Evolutionary conservation across 371 early-diverging fungal species (phyloP).

Genomic region (Apophysomyces elegans): DNA sequence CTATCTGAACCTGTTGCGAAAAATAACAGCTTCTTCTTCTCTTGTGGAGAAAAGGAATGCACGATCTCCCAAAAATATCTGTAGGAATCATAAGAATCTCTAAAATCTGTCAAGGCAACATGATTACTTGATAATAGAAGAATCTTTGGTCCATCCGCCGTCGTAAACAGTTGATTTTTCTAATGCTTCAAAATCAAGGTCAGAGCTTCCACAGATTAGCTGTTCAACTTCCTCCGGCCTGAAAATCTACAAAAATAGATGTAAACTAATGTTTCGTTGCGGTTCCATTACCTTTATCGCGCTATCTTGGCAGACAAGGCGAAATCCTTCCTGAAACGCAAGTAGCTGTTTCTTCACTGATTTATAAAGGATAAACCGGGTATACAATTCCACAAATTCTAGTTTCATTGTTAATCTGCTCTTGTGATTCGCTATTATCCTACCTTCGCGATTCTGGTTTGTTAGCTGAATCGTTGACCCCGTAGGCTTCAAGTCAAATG

Average conservation of each 20-base stretch:
- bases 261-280: neutral
- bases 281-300: slow-evolving; percentile 63
- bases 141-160: slow-evolving; percentile 76
- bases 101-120: slow-evolving; percentile 18
- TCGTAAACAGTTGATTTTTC: slow-evolving; percentile 88
- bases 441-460: slow-evolving; percentile 59
- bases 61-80: slow-evolving; percentile 95
- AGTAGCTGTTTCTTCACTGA: slow-evolving; percentile 81
- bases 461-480: slow-evolving; percentile 70
- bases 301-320: slow-evolving; percentile 82
- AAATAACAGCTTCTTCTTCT: slow-evolving; percentile 90
- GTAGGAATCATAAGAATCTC: neutral
- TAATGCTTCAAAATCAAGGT: slow-evolving; percentile 86
- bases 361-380: slow-evolving; percentile 71
- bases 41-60: slow-evolving; percentile 76
- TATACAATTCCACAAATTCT: slow-evolving; percentile 78
- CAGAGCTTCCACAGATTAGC: slow-evolving; percentile 92
- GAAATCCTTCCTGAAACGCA: slow-evolving; percentile 91
- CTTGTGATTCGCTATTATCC: slow-evolving; percentile 7
- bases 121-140: slow-evolving; percentile 64
- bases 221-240: slow-evolving; percentile 95
- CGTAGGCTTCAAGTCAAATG: slow-evolving; percentile 60
- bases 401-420: slow-evolving; percentile 1
- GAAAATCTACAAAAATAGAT: slow-evolving; percentile 63
- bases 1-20: slow-evolving; percentile 99